Evolutionary conservation across 306 rosid species (phyloP).

Genomic region (Castanospermum australe): DNA sequence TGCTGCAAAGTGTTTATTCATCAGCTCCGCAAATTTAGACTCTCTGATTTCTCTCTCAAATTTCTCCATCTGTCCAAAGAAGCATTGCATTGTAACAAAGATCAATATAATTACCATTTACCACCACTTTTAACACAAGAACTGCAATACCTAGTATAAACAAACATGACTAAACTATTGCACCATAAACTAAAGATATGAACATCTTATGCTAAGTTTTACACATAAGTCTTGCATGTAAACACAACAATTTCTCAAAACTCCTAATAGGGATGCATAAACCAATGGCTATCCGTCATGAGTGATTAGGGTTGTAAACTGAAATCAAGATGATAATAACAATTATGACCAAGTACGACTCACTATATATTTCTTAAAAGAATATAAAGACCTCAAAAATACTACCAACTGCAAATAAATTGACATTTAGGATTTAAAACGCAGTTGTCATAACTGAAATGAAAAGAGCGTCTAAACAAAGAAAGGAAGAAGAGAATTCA

Average conservation of each 20-base stretch:
- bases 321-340: neutral
- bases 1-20: constrained; percentile 97
- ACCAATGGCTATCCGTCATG: neutral
- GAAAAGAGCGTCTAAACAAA: neutral
- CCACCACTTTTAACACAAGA: neutral
- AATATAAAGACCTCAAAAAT: neutral
- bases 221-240: neutral
- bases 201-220: neutral
- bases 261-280: neutral
- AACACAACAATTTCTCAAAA: neutral
- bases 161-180: neutral
- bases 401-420: constrained; percentile 13
- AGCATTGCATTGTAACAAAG: constrained; percentile 16
- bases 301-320: constrained; percentile 3
- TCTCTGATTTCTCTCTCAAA: constrained; percentile 87
- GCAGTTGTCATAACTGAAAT: neutral
- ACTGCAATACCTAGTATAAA: neutral
- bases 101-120: constrained; percentile 19
- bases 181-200: neutral
- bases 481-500: neutral
- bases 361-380: neutral
- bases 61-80: constrained; percentile 84
- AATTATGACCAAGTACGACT: neutral
- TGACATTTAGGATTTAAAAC: neutral
- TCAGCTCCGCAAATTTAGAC: constrained; percentile 88